These are phyloP conservation scores for Termitomyces titanicus DNA, from an alignment of 768 basidiomycete genomes.

Conservation along the genomic window DNA sequence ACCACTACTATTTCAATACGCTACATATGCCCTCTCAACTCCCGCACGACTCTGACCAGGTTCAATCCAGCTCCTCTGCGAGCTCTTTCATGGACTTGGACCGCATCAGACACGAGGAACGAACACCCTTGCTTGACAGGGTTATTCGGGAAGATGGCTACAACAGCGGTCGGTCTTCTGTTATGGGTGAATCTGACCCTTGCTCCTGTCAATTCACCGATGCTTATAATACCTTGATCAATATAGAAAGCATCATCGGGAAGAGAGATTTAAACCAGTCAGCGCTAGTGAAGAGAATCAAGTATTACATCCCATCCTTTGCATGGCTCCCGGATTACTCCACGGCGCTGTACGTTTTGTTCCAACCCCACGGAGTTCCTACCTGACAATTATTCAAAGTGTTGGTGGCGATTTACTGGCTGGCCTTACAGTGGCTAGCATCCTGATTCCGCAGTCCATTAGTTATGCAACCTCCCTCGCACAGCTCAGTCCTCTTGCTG, in stretches of 20 bases:
- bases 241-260: background rate
- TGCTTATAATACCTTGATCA: background rate
- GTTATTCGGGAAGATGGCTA: constrained; percentile 21
- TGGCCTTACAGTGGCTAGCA: constrained; percentile 80
- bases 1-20: background rate
- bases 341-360: constrained; percentile 49
- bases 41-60: constrained; percentile 2
- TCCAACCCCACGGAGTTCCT: background rate
- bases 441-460: constrained; percentile 85
- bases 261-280: constrained; percentile 21
- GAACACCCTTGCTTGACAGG: constrained; percentile 30
- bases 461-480: constrained; percentile 90
- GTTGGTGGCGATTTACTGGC: constrained; percentile 66
- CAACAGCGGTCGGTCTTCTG: constrained; percentile 20
- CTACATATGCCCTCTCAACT: constrained; percentile 5
- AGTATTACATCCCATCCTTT: constrained; percentile 76
- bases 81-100: constrained; percentile 19
- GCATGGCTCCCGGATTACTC: constrained; percentile 82
- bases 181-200: constrained; percentile 16
- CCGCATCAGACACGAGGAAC: constrained; percentile 21
- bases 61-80: constrained; percentile 9
- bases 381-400: constrained; percentile 17
- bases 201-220: background rate
- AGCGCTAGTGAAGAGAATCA: constrained; percentile 43
- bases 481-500: constrained; percentile 79